phyloP scores from a whole-genome alignment of 768 basidiomycete species.

The Termitomyces sp. region DNA sequence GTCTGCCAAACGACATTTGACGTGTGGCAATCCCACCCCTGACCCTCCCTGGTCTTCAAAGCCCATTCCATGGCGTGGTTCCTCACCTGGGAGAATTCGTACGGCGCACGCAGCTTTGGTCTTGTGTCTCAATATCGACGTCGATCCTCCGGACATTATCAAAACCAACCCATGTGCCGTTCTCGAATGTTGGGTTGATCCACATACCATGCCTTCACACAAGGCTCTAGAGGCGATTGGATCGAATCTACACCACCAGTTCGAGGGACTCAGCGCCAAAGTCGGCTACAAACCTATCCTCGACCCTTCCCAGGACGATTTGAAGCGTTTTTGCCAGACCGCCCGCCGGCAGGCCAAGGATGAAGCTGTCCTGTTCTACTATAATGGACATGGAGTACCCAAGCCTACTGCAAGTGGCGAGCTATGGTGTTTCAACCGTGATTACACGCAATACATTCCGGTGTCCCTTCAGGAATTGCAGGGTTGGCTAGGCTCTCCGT shows the following conservation, averaged over 20 bases:
- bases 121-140: slow-evolving; percentile 94
- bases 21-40: slow-evolving; percentile 82
- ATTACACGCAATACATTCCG: slow-evolving; percentile 98
- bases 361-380: slow-evolving; percentile 93
- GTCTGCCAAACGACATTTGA: slow-evolving; percentile 88
- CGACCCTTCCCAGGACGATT: slow-evolving; percentile 93
- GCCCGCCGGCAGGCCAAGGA: slow-evolving; percentile 88
- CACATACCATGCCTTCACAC: slow-evolving; percentile 84
- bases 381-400: slow-evolving; percentile 98
- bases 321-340: slow-evolving; percentile 81
- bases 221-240: slow-evolving; percentile 96
- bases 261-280: slow-evolving; percentile 92
- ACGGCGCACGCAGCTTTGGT: slow-evolving; percentile 88
- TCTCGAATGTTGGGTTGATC: slow-evolving; percentile 97
- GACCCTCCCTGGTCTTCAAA: slow-evolving; percentile 64
- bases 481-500: slow-evolving; percentile 90
- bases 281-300: slow-evolving; percentile 93
- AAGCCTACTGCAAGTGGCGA: slow-evolving; percentile 95
- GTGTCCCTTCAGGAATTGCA: slow-evolving; percentile 94
- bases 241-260: slow-evolving; percentile 90
- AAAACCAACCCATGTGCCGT: slow-evolving; percentile 96
- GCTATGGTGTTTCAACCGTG: slow-evolving; percentile 97
- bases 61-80: slow-evolving; percentile 76
- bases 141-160: slow-evolving; percentile 96
- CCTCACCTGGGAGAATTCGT: slow-evolving; percentile 82